phyloP scores from a whole-genome alignment of 140 eudicot species.

The Senecio squalidus region DNA sequence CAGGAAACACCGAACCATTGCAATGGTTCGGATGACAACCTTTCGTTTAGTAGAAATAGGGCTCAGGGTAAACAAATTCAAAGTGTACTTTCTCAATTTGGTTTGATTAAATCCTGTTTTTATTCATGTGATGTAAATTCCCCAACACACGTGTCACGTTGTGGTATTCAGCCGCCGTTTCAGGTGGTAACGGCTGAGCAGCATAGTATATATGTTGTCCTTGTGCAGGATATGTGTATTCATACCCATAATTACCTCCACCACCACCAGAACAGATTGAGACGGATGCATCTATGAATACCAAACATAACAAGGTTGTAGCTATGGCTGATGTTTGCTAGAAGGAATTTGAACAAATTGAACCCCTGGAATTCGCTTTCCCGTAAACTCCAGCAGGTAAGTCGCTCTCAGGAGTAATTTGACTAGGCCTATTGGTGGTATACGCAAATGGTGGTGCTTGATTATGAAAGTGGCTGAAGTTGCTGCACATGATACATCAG shows the following conservation, averaged over 20 bases:
- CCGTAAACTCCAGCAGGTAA: constrained; percentile 47
- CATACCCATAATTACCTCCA: constrained; percentile 59
- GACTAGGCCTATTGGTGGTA: constrained; percentile 34
- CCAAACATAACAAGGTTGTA: constrained; percentile 60
- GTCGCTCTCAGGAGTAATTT: constrained; percentile 46
- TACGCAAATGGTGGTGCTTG: constrained; percentile 41
- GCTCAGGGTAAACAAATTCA: too few species aligned
- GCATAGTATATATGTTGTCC: constrained; percentile 72
- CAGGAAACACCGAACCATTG: too few species aligned
- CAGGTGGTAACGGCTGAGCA: constrained; percentile 62
- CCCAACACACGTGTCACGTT: constrained; percentile 29
- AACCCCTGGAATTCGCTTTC: constrained; percentile 40
- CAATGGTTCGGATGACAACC: too few species aligned
- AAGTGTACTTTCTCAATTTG: too few species aligned
- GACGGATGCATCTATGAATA: constrained; percentile 68
- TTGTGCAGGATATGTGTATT: constrained; percentile 65
- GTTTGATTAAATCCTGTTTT: too few species aligned
- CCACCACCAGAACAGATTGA: constrained; percentile 49
- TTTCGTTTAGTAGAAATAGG: too few species aligned
- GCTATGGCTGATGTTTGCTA: constrained; percentile 50
- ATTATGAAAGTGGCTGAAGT: constrained; percentile 46
- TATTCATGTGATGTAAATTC: too few species aligned
- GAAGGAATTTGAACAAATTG: constrained; percentile 66
- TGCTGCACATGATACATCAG: constrained; percentile 44
- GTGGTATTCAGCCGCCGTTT: constrained; percentile 57